Percentiles rank a stretch among this genome's conserved stretches.
Evolutionary conservation across 164 flowering plant species (phyloP).

Genomic region (Chimonanthus praecox): DNA sequence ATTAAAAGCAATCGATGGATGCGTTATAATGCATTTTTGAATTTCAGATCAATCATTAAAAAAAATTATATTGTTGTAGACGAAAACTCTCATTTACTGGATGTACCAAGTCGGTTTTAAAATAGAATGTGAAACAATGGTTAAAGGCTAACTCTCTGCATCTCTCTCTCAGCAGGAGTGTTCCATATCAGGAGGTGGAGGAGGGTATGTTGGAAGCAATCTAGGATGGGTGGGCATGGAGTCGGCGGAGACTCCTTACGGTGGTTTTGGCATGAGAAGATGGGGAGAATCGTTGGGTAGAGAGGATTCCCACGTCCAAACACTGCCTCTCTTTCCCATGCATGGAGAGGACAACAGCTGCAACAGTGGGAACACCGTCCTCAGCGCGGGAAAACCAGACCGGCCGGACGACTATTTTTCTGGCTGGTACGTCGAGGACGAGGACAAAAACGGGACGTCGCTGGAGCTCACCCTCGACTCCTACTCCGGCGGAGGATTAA

Average conservation of each 20-base stretch:
- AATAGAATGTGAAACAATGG: neutral
- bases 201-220: constrained; percentile 29
- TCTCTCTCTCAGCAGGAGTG: constrained; percentile 44
- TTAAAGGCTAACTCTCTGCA: neutral
- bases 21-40: too few relatives aligned
- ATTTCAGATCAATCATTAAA: too few relatives aligned
- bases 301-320: constrained; percentile 39
- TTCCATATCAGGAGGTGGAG: constrained; percentile 40
- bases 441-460: constrained; percentile 27
- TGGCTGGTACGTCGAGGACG: constrained; percentile 25
- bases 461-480: constrained; percentile 79
- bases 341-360: constrained; percentile 23
- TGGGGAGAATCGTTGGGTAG: neutral
- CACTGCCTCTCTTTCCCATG: constrained; percentile 88
- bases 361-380: constrained; percentile 10
- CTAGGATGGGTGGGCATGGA: constrained; percentile 46
- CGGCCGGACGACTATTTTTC: constrained; percentile 17
- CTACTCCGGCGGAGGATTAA: constrained; percentile 17
- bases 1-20: too few relatives aligned
- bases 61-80: neutral
- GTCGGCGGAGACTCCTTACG: constrained; percentile 26
- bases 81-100: neutral
- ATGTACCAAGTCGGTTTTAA: neutral
- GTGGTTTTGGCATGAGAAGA: constrained; percentile 25
- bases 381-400: constrained; percentile 17